These are phyloP conservation scores for Talaromyces piceae DNA, from an alignment of 2,329 filamentous ascomycete genomes.

Conservation along the genomic window DNA sequence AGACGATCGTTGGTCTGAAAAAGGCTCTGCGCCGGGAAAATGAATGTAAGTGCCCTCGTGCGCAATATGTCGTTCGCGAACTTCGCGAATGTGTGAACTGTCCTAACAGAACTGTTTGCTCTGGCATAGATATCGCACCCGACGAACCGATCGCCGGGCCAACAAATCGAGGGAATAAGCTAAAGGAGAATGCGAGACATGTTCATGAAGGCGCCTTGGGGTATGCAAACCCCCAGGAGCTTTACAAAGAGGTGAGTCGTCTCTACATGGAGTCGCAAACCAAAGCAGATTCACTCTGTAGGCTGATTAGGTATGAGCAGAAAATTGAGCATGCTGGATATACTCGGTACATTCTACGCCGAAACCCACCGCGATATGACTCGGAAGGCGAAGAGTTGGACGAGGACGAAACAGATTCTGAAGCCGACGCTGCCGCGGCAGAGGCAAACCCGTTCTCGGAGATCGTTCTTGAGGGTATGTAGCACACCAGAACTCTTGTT, in stretches of 20 bases:
- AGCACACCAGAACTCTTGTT: background rate
- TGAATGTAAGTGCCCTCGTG: conserved; percentile 28
- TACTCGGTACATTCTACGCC: conserved; percentile 50
- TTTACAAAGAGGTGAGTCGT: conserved; percentile 48
- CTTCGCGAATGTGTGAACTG: no score
- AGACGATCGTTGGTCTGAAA: conserved; percentile 51
- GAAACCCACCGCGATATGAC: conserved; percentile 54
- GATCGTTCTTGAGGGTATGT: conserved; percentile 49
- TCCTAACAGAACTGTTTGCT: background rate
- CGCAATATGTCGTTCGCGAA: no score
- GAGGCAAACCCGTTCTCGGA: conserved; percentile 57
- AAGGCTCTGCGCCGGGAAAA: conserved; percentile 42
- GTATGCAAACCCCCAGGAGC: conserved; percentile 42
- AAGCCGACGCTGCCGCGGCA: conserved; percentile 50
- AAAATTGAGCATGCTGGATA: conserved; percentile 57
- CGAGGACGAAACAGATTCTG: conserved; percentile 50
- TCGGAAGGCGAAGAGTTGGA: conserved; percentile 58
- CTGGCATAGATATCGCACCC: conserved; percentile 34
- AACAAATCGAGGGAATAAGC: conserved; percentile 55
- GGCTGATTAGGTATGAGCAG: conserved; percentile 26
- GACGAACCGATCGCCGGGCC: conserved; percentile 49
- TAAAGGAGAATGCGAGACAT: conserved; percentile 50
- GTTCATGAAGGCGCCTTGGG: conserved; percentile 50
- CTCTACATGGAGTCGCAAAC: background rate
- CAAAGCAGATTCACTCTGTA: background rate